Base-by-base conservation (phyloP, 495 filamentous ascomycete species). In the Penicillium crystallinum region DNA sequence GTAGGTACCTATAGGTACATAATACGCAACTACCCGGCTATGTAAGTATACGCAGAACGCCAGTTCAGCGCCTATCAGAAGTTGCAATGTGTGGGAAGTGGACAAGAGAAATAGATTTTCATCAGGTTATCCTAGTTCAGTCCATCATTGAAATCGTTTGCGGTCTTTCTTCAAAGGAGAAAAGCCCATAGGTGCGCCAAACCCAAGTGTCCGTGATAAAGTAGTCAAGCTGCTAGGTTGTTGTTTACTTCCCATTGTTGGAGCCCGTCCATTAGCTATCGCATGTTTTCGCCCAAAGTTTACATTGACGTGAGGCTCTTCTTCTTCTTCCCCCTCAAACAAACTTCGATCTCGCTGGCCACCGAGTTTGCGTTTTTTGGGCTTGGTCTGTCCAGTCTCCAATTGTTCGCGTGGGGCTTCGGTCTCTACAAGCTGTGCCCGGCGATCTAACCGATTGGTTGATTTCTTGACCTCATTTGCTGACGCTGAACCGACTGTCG, bases 121-220 rank as follows among this genome's bases (percentile, higher is more conserved):
- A 27, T 27, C 3, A 27, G 23, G 23, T 3, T 27, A 7, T 27
- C 3, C 7, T 3, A 3, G 7, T 27, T 27, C 7, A n/a, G n/a
- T 27, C 23, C 7, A 3, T 27, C 18, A 25, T 57, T 41, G 56
- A 12, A 52, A 34, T 47, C 73, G 71, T 64, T 80, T 86, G 58
- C 81, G 82, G 56, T 93, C 85, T 69, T 79, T 82, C 73, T 96
- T 96, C 49, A 96, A 67, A 6, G 91, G 91, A 33, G 85, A 89
- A 65, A 96, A 95, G 22, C 72, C 69, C 46, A 71, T 63, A 52
- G 78, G 70, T 14, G 64, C 62, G 18, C 62, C 67, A 41, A 67
- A 66, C n/a, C 56, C 59, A 12, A 62, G 54, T 15, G 29, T 45
- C 19, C 51, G 55, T 33, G 44, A 47, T 23, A 59, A 31, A 25